Evolutionary conservation across 495 filamentous ascomycete genomes (phyloP).

Genomic region (Stereocaulon alpinum): DNA sequence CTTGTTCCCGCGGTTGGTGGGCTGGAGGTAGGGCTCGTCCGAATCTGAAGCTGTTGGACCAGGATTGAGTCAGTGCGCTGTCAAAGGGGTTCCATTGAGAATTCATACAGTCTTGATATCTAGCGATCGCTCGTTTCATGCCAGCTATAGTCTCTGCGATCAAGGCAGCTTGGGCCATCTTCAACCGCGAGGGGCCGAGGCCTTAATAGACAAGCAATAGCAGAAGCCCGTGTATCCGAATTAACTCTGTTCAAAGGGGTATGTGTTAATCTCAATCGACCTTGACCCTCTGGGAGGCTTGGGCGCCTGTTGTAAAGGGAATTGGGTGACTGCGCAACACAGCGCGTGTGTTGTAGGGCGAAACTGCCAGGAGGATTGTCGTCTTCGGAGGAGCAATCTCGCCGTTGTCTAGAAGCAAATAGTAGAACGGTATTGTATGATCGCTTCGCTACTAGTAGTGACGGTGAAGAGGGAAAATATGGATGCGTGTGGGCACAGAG

Average conservation of each 20-base stretch:
- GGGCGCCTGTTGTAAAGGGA: not conserved
- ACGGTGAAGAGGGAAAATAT: not conserved
- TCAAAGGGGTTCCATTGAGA: not conserved
- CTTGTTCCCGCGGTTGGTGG: conserved; percentile 87
- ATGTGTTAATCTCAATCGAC: not conserved
- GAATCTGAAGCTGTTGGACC: conserved; percentile 62
- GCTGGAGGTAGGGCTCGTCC: conserved; percentile 68
- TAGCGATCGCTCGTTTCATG: conserved; percentile 63
- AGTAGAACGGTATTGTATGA: not conserved
- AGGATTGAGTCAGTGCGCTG: not conserved
- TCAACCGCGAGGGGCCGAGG: conserved; percentile 19
- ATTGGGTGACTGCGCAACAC: not conserved
- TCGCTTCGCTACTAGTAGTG: not conserved
- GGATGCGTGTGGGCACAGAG: too few relatives aligned
- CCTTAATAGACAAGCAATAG: not conserved
- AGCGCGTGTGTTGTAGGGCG: not conserved
- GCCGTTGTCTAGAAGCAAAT: too few relatives aligned
- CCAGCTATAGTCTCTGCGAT: conserved; percentile 64
- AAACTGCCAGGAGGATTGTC: not conserved
- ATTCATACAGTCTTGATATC: conserved; percentile 47
- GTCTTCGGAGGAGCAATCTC: too few relatives aligned
- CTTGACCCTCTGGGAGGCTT: not conserved
- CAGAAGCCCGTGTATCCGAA: not conserved
- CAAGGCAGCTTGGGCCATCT: conserved; percentile 62
- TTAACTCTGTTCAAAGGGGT: not conserved